Percentiles rank a stretch among this genome's conserved stretches.
These are phyloP conservation scores for Globisporangium paddicum DNA, from an alignment of 352 stramenopile genomes.

Conservation along the genomic window DNA sequence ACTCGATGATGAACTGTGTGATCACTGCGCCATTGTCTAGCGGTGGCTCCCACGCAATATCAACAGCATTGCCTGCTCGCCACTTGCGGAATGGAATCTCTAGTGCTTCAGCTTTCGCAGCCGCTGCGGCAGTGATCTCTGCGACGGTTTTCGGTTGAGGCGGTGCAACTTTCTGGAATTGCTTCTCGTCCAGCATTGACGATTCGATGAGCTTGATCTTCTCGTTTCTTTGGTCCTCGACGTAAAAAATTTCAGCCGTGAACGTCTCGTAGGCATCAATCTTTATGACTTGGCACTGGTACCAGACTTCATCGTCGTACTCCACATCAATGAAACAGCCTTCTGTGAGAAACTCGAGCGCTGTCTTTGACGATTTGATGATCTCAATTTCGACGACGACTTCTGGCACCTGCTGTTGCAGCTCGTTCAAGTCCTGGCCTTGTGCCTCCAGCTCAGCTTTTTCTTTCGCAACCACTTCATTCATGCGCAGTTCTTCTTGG, in stretches of 20 bases:
- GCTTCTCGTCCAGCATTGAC: slow-evolving; percentile 21
- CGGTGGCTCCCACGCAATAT: slow-evolving; percentile 66
- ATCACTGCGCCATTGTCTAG: slow-evolving; percentile 56
- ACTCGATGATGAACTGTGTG: slow-evolving; percentile 66
- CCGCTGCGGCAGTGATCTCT: slow-evolving; percentile 42
- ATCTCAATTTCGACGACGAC: slow-evolving; percentile 45
- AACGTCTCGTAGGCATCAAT: slow-evolving; percentile 58
- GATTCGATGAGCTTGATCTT: slow-evolving; percentile 58
- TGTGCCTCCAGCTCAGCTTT: slow-evolving; percentile 32
- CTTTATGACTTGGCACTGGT: slow-evolving; percentile 48
- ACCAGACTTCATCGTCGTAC: slow-evolving; percentile 71
- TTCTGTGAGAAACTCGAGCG: slow-evolving; percentile 61
- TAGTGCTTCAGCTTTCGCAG: slow-evolving; percentile 24
- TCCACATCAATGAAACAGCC: slow-evolving; percentile 59
- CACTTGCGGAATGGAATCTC: slow-evolving; percentile 63
- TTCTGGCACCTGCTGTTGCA: slow-evolving; percentile 69
- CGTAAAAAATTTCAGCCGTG: slow-evolving; percentile 57
- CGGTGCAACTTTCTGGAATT: slow-evolving; percentile 12
- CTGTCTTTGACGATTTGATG: slow-evolving; percentile 37
- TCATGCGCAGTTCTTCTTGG: slow-evolving; percentile 38
- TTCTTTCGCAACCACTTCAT: slow-evolving; percentile 39
- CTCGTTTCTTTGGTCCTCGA: slow-evolving; percentile 57
- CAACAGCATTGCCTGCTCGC: slow-evolving; percentile 61
- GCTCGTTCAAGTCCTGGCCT: slow-evolving; percentile 33
- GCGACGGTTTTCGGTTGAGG: slow-evolving; percentile 23